A percentile compares a stretch with the other conserved stretches of the same genome.
Conservation (phyloP, 305 asterid species). For the Solanum chacoense region DNA sequence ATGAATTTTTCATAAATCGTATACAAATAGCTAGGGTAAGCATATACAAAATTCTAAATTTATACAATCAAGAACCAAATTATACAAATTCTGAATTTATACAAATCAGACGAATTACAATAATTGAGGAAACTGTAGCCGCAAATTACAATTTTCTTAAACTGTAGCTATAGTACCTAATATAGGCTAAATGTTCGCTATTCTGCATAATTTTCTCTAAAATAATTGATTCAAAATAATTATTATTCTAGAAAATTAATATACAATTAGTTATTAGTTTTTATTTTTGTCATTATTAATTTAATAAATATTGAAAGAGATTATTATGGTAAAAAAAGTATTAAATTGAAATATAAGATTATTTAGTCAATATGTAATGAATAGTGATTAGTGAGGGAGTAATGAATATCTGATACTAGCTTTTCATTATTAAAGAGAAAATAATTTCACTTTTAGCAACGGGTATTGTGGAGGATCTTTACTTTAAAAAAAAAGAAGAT, state of each 20-base stretch:
- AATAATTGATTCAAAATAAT: not conserved
- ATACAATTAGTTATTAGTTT: not conserved
- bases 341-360: not conserved
- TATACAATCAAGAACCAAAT: not conserved
- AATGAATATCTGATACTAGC: not conserved
- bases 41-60: not conserved
- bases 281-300: not conserved
- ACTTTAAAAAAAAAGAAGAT: too few species aligned
- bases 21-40: not conserved
- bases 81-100: too few species aligned
- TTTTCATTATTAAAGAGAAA: not conserved
- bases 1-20: too few species aligned
- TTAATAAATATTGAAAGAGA: not conserved
- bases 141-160: too few species aligned
- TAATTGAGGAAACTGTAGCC: accelerated
- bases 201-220: not conserved
- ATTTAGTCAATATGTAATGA: not conserved
- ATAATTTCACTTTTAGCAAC: not conserved
- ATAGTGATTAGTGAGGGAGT: not conserved
- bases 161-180: not conserved
- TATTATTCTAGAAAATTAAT: not conserved
- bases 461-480: not conserved
- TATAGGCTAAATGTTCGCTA: not conserved
- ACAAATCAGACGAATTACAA: not conserved
- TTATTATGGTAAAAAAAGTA: not conserved